These are phyloP conservation scores for Isochrysis galbana DNA, from an alignment of 78 protist species.

Conservation along the genomic window DNA sequence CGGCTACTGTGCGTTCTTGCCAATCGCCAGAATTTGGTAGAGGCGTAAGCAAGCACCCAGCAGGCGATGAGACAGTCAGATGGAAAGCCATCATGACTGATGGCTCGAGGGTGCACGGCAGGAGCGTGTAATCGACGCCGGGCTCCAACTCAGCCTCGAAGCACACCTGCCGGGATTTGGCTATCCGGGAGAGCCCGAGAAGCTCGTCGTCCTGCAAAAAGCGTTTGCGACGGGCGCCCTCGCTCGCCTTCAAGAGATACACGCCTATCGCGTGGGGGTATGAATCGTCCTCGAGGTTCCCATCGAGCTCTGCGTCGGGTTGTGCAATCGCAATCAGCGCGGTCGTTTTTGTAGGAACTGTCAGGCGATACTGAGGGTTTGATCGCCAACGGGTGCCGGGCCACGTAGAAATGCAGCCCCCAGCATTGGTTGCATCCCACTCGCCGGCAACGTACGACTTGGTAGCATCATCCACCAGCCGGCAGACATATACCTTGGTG, in stretches of 20 bases:
- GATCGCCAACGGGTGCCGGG: not conserved
- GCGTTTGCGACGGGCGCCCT: not conserved
- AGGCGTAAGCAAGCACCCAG: not conserved
- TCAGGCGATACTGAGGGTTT: not conserved
- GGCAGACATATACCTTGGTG: slow-evolving; percentile 11
- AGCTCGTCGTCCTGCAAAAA: not conserved
- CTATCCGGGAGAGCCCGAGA: not conserved
- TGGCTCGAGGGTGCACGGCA: not conserved
- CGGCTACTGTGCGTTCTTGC: not conserved
- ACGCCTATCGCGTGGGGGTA: not conserved
- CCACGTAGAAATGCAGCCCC: not conserved
- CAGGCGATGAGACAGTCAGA: not conserved
- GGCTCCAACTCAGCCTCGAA: not conserved
- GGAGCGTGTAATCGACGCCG: not conserved
- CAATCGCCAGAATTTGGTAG: not conserved
- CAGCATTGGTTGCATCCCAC: not conserved
- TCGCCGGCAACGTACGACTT: not conserved
- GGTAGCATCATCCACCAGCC: not conserved
- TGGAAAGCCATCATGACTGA: not conserved
- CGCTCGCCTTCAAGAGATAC: not conserved
- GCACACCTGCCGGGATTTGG: not conserved
- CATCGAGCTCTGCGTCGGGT: not conserved
- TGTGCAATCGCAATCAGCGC: not conserved
- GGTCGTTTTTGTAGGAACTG: not conserved
- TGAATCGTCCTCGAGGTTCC: not conserved